Base-by-base conservation (phyloP, 2,329 filamentous ascomycete genomes). In the Ascocoryne sarcoides region DNA sequence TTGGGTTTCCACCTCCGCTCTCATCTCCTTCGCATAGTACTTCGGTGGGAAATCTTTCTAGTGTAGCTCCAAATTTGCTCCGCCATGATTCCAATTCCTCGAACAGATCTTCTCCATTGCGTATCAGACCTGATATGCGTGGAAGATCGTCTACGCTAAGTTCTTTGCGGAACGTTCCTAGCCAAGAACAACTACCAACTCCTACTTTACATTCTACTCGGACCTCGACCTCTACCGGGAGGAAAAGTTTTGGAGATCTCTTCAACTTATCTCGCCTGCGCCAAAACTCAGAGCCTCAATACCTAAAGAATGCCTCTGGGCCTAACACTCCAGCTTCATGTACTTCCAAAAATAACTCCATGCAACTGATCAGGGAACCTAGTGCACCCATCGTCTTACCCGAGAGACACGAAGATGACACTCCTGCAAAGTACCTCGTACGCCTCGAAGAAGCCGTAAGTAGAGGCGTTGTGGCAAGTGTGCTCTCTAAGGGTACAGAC, bases 171-270 rank as follows among this genome's bases (percentile, higher is more conserved):
- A 79, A 82, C 48, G 73, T 76, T 39, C 85, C 82, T 1, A 78
- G 79, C 39, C 84, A 87, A 46, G 76, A 82, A 23, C 76, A 80
- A 39, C 71, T 83, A 4, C 69, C 76, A 5, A 78, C 82, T 3
- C 79, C 79, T 3, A 75, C 75, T 17, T 63, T 78, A n/a, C 57
- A 54, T 23, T 58, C 59, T 4, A 51, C 52, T 2, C 73, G 88
- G 37, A 89, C 79, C 4, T 95, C 89, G 1, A 86, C 82, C 1
- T 95, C 87, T 0, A 90, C 82, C n/a, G 88, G 89, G 4, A 76
- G 92, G 40, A 92, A 89, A 62, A 96, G 90, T 62, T 87, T 98
- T 53, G 87, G 89, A 39, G 92, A 95, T 51, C 68, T 96, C 15
- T 79, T 98, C 54, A 82, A 78, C 10, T 66, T 95, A 23, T 70